These are phyloP conservation scores for Eutrema salsugineum DNA, from an alignment of 441 rosid species.

Conservation along the genomic window DNA sequence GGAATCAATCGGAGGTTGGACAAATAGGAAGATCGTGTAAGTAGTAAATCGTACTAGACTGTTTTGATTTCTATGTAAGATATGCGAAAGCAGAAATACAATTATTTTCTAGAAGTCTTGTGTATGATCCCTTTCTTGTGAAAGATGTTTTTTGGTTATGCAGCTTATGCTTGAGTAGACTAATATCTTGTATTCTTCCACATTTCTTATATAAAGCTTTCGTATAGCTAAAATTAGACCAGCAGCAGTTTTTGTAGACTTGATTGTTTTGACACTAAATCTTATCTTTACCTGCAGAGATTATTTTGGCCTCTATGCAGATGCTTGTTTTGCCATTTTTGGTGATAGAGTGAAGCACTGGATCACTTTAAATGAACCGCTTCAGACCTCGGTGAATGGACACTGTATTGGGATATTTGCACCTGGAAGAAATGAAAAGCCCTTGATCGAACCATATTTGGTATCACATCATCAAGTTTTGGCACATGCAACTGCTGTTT, in stretches of 20 bases:
- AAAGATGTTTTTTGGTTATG: background rate
- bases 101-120: background rate
- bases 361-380: conserved; percentile 89
- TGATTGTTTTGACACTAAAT: conserved; percentile 3
- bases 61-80: background rate
- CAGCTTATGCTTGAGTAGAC: background rate
- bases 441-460: conserved; percentile 76
- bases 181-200: background rate
- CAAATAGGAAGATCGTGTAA: conserved; percentile 74
- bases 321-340: conserved; percentile 82
- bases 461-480: conserved; percentile 83
- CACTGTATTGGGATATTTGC: conserved; percentile 67
- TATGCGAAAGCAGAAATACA: background rate
- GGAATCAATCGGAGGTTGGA: conserved; percentile 81
- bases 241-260: background rate
- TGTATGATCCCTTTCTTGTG: background rate
- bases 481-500: conserved; percentile 86
- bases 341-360: conserved; percentile 92
- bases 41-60: conserved; percentile 19
- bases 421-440: conserved; percentile 65
- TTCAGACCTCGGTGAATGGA: conserved; percentile 86
- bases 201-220: background rate
- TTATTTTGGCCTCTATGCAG: conserved; percentile 76
- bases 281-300: conserved; percentile 45
- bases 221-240: background rate